These are phyloP conservation scores for Carallia pectinifolia DNA, from an alignment of 345 rosid genomes.

Conservation along the genomic window DNA sequence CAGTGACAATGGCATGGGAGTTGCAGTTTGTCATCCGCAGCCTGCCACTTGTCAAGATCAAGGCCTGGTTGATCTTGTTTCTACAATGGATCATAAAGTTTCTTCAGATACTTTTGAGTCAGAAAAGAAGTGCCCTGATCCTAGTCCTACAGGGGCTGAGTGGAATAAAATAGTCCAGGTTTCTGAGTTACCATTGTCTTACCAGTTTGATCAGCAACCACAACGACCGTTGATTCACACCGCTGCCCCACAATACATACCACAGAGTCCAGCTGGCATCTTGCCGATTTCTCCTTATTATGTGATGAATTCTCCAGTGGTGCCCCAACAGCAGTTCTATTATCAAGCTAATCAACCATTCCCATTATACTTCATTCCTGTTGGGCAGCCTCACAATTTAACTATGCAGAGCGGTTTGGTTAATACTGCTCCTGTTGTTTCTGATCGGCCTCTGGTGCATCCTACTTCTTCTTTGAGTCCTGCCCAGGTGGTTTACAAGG, in stretches of 20 bases:
- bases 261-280: conserved; percentile 34
- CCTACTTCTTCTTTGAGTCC: conserved; percentile 25
- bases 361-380: conserved; percentile 46
- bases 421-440: conserved; percentile 15
- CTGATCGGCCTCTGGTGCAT: conserved; percentile 32
- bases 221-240: conserved; percentile 39
- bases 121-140: conserved; percentile 23
- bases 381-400: conserved; percentile 34
- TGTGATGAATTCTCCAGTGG: conserved; percentile 30
- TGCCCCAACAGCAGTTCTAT: conserved; percentile 36
- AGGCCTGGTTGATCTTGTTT: conserved; percentile 6
- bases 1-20: conserved; percentile 36
- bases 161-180: conserved; percentile 34
- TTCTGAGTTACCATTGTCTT: conserved; percentile 42
- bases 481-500: conserved; percentile 32
- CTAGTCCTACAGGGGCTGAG: conserved; percentile 21
- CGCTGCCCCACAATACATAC: conserved; percentile 31
- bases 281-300: conserved; percentile 40
- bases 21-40: conserved; percentile 19
- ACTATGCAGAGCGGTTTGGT: conserved; percentile 32
- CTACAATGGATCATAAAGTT: conserved; percentile 34
- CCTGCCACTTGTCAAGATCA: conserved; percentile 35
- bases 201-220: conserved; percentile 41
- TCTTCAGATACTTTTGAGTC: conserved; percentile 27
- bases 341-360: conserved; percentile 48